phyloP scores from a whole-genome alignment of 1,284 basidiomycete genomes.

The Xerocomus minutiporus region DNA sequence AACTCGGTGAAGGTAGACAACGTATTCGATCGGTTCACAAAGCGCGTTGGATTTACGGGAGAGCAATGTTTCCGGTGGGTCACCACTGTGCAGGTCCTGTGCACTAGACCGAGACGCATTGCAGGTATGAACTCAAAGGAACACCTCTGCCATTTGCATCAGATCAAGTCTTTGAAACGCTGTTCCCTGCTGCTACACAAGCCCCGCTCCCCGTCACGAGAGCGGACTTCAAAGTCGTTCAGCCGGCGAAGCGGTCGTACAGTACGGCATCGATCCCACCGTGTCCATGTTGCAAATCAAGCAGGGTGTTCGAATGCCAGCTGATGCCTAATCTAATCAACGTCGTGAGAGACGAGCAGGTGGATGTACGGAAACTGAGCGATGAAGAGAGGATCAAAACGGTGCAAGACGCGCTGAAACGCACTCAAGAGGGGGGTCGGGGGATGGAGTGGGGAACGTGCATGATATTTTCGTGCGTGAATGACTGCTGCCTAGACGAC shows the following conservation, averaged over 20 bases:
- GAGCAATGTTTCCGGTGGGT: slow-evolving; percentile 75
- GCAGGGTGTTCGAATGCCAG: slow-evolving; percentile 77
- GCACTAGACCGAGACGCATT: slow-evolving; percentile 1
- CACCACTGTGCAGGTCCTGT: slow-evolving; percentile 5
- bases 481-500: slow-evolving; percentile 59
- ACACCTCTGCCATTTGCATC: slow-evolving; percentile 70
- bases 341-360: slow-evolving; percentile 42
- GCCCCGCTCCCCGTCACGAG: slow-evolving; percentile 51
- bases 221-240: slow-evolving; percentile 52
- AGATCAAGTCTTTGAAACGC: slow-evolving; percentile 58
- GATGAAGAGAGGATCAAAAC: slow-evolving; percentile 58
- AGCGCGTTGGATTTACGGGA: slow-evolving; percentile 60
- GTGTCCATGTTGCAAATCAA: slow-evolving; percentile 58
- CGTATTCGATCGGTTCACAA: slow-evolving; percentile 75
- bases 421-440: slow-evolving; percentile 35
- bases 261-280: slow-evolving; percentile 43
- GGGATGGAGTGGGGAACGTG: slow-evolving; percentile 85
- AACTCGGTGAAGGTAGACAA: slow-evolving; percentile 71
- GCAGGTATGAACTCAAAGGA: slow-evolving; percentile 73
- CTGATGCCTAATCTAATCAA: slow-evolving; percentile 86
- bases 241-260: slow-evolving; percentile 47
- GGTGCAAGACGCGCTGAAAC: slow-evolving; percentile 49
- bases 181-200: slow-evolving; percentile 58
- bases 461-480: slow-evolving; percentile 73
- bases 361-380: slow-evolving; percentile 36